These are phyloP conservation scores for Testicularia cyperi DNA, from an alignment of 1,284 basidiomycete species.

Conservation along the genomic window DNA sequence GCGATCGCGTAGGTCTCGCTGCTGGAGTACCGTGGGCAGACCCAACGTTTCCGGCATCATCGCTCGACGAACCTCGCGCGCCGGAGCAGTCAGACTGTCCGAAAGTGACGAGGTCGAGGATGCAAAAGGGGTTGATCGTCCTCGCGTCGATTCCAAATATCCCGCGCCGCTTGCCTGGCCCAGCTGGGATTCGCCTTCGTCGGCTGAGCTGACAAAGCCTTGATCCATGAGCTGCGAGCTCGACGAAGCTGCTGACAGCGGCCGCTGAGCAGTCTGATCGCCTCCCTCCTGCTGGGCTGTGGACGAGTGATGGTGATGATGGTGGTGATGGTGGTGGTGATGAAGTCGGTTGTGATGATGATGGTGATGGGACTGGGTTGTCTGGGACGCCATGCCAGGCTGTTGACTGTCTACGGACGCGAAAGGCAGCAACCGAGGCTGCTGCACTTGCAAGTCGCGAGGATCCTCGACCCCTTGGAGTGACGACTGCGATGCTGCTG, in stretches of 20 bases:
- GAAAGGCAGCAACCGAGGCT: no score
- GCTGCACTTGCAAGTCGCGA: no score
- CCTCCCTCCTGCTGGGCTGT: no score
- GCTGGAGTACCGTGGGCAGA: constrained; percentile 29
- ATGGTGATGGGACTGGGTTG: not conserved
- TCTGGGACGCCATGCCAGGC: no score
- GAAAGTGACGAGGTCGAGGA: constrained; percentile 13
- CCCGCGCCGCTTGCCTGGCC: no score
- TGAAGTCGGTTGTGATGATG: not conserved
- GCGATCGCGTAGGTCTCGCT: constrained; percentile 33
- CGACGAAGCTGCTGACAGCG: not conserved
- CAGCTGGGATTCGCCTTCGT: not conserved
- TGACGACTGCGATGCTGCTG: no score
- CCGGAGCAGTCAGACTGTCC: constrained; percentile 6
- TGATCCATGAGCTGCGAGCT: not conserved
- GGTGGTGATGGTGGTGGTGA: constrained; percentile 1
- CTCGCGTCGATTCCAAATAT: no score
- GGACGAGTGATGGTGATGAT: constrained; percentile 1
- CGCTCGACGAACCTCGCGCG: constrained; percentile 11
- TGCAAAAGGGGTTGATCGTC: no score
- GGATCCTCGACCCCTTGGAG: no score
- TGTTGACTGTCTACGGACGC: no score
- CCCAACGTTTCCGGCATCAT: constrained; percentile 29
- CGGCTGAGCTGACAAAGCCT: not conserved
- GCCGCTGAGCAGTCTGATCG: not conserved